Base-by-base conservation (phyloP, 192 early-diverging fungal species). In the Coemansia sp. region DNA sequence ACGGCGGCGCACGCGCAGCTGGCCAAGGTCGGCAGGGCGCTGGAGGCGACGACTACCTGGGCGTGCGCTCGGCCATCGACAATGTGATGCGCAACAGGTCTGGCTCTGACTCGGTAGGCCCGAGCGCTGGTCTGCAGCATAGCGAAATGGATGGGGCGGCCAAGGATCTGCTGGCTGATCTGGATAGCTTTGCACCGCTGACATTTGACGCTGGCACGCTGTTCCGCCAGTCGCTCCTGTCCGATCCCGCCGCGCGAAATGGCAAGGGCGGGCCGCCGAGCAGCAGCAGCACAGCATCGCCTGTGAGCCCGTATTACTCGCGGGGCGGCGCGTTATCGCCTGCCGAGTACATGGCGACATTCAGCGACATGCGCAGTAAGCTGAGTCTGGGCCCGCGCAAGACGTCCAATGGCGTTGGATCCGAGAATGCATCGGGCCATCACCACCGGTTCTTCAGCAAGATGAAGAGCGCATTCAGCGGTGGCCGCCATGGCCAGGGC, bases 371-470 rank as follows among this genome's bases (percentile, higher is more conserved):
- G 50, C 61, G 62, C 28, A 64, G 68, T 51, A 55, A 46, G 25
- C 46, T 46, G 14, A 54, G 48, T 25, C 32, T 36, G 20, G 25
- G 50, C 24, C 38, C 51, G 39, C 50, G 46, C 1, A 55, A 36
- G n/a, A 39, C 53, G 23, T 42, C 34, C 11, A 34, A 24, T 7
- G 40, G 36, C 4, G 35, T 46, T 14, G 37, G 18, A 15, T n/a
- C n/a, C n/a, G n/a, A n/a, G n/a, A 48, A 26, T 11, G 23, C 41
- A 3, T 53, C 17, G 9, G 23, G 52, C 8, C 54, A 64, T 22
- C 50, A 66, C 9, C 62, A 65, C n/a, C 48, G 69, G 29, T 72
- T 72, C 54, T 41, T 72, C 44, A 55, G 57, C 24, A 72, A 72
- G 45, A 57, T 72, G 30, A 64, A 55, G 38, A 49, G 55, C 25